Base-by-base conservation (phyloP, 2,329 filamentous ascomycete species). In the Aureobasidium sp. region DNA sequence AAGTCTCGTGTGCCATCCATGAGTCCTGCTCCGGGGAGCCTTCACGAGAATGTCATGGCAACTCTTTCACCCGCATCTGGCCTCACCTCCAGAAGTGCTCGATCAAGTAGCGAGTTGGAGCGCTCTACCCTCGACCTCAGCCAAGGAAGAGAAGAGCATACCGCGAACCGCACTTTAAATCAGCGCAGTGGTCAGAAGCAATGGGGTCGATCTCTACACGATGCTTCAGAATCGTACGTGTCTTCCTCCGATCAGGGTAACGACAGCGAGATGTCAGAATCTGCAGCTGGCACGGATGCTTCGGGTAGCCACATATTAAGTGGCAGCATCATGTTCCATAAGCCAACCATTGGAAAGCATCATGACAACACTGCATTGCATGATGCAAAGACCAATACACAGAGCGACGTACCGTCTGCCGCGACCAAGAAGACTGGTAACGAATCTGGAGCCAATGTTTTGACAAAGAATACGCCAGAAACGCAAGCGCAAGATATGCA, bases 271-370 rank as follows among this genome's bases (percentile, higher is more conserved):
- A 62, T 62, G 59, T 61, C 64, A 29, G 63, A 88, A 3, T 86
- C 85, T 0, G 84, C 83, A 60, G 88, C 92, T 45, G 90, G 92
- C 63, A 84, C 80, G n/a, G 80, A 81, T 62, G 87, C 88, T 52
- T 95, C 92, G 3, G 93, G 90, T 2, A 97, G 93, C 71, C 91
- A 96, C 73, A 97, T 97, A 41, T 77, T 99, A 9, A 84, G 85
- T 59, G 86, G 89, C 37, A 97, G 91, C 68, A 90, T 94, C 68
- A 88, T 97, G 9, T 97, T 99, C 69, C 86, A 89, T 67, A 87
- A 86, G 29, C 91, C 91, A 17, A 89, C 87, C 0, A 83, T 91
- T 20, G 62, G 67, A 20, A 68, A 66, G 64, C 67, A 68, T 15
- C 67, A 68, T 39, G 39, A 51, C 11, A 45, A 55, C 31, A n/a